phyloP scores from a whole-genome alignment of 257 asterid species.

The Ajuga chamaepitys region DNA sequence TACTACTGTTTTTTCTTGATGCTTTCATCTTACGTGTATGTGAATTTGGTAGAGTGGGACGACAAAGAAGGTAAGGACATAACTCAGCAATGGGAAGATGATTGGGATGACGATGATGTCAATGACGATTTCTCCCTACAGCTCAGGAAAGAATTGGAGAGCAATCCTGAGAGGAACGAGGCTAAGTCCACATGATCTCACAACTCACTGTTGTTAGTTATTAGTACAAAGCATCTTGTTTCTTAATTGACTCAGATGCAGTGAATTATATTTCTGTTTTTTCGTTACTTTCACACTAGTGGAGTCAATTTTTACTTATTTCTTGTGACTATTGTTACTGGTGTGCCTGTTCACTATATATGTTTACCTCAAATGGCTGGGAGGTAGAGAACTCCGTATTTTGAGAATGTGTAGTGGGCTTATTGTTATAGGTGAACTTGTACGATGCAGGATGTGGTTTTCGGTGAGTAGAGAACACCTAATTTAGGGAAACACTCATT shows the following conservation, averaged over 20 bases:
- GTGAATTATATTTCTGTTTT: background rate
- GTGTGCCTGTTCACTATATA: background rate
- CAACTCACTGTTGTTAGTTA: background rate
- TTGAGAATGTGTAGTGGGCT: background rate
- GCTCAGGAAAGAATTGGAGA: constrained; percentile 76
- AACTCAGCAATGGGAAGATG: constrained; percentile 94
- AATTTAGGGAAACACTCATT: background rate
- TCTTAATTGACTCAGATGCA: background rate
- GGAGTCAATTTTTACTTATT: background rate
- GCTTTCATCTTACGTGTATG: background rate
- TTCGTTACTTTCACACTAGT: background rate
- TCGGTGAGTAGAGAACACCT: background rate
- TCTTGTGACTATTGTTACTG: background rate
- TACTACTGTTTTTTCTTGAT: background rate
- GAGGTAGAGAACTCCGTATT: background rate
- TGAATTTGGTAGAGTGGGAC: constrained; percentile 55
- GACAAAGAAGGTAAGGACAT: constrained; percentile 64
- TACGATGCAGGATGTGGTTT: background rate
- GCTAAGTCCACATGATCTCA: constrained; percentile 24
- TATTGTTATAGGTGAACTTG: background rate
- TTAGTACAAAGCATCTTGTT: background rate
- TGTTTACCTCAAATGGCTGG: background rate
- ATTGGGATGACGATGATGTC: constrained; percentile 95
- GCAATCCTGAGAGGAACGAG: constrained; percentile 53
- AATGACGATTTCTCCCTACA: constrained; percentile 85